A percentile compares a stretch with the other conserved stretches of the same genome.
These are phyloP conservation scores for Alternaria gaisen DNA, from an alignment of 2,329 filamentous ascomycete genomes.

Conservation along the genomic window DNA sequence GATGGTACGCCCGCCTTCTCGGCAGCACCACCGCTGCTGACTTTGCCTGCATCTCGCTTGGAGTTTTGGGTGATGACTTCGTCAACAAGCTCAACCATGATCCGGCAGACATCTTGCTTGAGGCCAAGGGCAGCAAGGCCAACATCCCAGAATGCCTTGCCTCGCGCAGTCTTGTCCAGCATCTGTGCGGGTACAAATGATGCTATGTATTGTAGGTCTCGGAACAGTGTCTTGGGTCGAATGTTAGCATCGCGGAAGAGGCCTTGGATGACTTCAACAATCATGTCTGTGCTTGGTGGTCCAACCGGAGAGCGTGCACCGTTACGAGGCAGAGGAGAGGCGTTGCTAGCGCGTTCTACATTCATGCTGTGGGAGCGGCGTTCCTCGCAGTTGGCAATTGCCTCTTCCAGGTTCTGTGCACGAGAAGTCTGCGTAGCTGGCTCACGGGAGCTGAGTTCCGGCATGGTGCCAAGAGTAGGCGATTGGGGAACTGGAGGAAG, in stretches of 20 bases:
- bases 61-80: constrained; percentile 74
- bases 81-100: constrained; percentile 80
- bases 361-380: constrained; percentile 68
- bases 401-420: constrained; percentile 66
- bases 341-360: constrained; percentile 43
- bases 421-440: constrained; percentile 53
- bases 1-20: constrained; percentile 28
- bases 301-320: constrained; percentile 49
- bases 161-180: constrained; percentile 65
- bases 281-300: constrained; percentile 54
- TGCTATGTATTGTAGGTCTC: constrained; percentile 65
- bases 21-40: constrained; percentile 29
- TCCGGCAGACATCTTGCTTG: constrained; percentile 86
- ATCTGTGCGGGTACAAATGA: constrained; percentile 67
- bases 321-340: constrained; percentile 51
- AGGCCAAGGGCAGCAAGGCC: constrained; percentile 86
- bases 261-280: constrained; percentile 54
- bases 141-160: constrained; percentile 89
- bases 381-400: constrained; percentile 75
- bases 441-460: constrained; percentile 56
- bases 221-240: constrained; percentile 58
- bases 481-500: constrained; percentile 55
- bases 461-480: constrained; percentile 55
- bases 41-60: constrained; percentile 59
- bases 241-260: constrained; percentile 57